These are phyloP conservation scores for Fusarium drepaniforme DNA, from an alignment of 2,329 filamentous ascomycete species.

Conservation along the genomic window DNA sequence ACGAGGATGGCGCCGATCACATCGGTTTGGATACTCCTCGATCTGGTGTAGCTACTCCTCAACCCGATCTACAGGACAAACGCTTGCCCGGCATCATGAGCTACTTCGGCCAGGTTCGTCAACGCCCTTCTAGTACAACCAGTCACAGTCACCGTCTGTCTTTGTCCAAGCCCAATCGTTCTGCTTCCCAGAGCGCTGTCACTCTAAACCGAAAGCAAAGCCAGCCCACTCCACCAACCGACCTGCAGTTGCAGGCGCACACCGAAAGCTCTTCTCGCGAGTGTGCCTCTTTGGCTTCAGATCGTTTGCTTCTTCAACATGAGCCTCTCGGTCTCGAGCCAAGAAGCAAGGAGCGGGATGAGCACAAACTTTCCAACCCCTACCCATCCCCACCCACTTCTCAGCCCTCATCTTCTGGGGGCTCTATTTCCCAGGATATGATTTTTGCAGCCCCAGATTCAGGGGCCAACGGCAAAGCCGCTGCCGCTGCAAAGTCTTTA, in stretches of 20 bases:
- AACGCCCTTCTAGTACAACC: constrained; percentile 72
- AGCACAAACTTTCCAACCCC: constrained; percentile 46
- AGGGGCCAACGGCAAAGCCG: constrained; percentile 39
- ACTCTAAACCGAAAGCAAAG: constrained; percentile 39
- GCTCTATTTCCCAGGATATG: constrained; percentile 47
- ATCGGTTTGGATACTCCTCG: constrained; percentile 89
- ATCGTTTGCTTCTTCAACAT: constrained; percentile 41
- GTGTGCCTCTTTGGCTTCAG: constrained; percentile 36
- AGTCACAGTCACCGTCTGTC: constrained; percentile 31
- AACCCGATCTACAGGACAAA: constrained; percentile 94
- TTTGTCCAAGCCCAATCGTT: constrained; percentile 54
- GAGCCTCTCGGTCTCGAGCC: constrained; percentile 39
- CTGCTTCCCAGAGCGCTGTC: constrained; percentile 49
- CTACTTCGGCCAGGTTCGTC: constrained; percentile 99
- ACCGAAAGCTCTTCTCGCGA: constrained; percentile 40
- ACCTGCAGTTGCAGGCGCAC: constrained; percentile 44
- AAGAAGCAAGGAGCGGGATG: constrained; percentile 37
- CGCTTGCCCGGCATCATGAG: constrained; percentile 95
- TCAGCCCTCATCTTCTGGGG: constrained; percentile 54
- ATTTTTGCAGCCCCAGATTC: constrained; percentile 39
- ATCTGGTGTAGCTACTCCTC: constrained; percentile 91
- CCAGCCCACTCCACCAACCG: constrained; percentile 49
- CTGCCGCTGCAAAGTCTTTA: constrained; percentile 36
- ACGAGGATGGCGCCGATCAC: constrained; percentile 81
- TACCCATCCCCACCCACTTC: constrained; percentile 72